Conservation (phyloP, 2,329 filamentous ascomycete species). For the Fusarium sp. region DNA sequence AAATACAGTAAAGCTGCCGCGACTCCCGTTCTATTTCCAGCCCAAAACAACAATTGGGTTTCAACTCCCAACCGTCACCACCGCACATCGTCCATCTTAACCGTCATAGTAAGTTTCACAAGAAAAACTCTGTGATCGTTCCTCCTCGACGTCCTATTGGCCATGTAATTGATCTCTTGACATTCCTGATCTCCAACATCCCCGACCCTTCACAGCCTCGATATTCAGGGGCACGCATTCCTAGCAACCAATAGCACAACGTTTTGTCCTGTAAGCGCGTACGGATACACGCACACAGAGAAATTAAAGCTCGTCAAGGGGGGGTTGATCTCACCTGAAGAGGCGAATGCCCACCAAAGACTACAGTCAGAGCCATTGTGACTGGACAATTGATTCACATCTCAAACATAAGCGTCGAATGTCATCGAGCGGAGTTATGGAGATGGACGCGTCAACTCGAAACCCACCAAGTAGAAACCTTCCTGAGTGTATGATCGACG, state of each 20-base stretch:
- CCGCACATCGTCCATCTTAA: neutral
- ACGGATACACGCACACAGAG: neutral
- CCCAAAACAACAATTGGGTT: constrained; percentile 25
- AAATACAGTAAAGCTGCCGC: constrained; percentile 4
- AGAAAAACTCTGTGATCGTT: neutral
- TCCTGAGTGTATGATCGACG: constrained; percentile 33
- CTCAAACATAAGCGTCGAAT: constrained; percentile 30
- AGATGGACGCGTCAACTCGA: constrained; percentile 39
- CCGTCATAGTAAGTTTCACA: constrained; percentile 8
- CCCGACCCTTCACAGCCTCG: constrained; percentile 29
- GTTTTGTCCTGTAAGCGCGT: constrained; percentile 2
- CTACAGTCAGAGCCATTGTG: constrained; percentile 10
- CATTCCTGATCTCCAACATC: constrained; percentile 30
- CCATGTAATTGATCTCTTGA: constrained; percentile 10
- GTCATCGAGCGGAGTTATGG: constrained; percentile 14
- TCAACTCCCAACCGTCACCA: constrained; percentile 10
- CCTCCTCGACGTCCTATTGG: constrained; percentile 15
- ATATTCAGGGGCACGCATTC: constrained; percentile 36
- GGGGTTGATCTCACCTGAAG: constrained; percentile 21
- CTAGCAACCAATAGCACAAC: constrained; percentile 21
- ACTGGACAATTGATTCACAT: constrained; percentile 28
- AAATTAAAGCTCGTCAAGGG: constrained; percentile 26
- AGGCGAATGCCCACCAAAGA: constrained; percentile 7
- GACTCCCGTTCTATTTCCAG: constrained; percentile 7
- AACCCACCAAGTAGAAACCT: constrained; percentile 26